These are phyloP conservation scores for Cladosporium sp. DNA, from an alignment of 2,329 filamentous ascomycete species.

Conservation along the genomic window DNA sequence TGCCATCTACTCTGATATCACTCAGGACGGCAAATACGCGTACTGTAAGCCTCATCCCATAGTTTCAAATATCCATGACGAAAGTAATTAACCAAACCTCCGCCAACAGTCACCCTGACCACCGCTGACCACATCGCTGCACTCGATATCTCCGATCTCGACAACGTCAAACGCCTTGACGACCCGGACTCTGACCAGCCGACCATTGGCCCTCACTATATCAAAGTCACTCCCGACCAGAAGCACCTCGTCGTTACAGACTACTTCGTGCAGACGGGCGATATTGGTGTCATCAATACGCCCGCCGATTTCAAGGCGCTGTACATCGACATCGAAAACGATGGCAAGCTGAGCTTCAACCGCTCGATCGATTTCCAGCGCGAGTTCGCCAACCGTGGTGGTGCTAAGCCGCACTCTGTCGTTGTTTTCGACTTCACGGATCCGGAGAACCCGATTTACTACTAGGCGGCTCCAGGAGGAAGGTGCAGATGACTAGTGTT, in stretches of 20 bases:
- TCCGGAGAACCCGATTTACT: neutral
- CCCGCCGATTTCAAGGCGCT: conserved; percentile 59
- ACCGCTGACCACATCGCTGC: conserved; percentile 60
- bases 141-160: conserved; percentile 58
- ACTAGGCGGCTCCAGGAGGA: too few species aligned
- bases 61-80: too few species aligned
- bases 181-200: conserved; percentile 56
- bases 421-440: conserved; percentile 51
- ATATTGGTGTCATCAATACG: conserved; percentile 58
- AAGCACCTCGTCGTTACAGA: conserved; percentile 62
- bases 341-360: conserved; percentile 58
- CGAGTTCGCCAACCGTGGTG: conserved; percentile 53
- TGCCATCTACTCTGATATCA: conserved; percentile 60
- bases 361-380: conserved; percentile 54
- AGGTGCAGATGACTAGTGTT: too few species aligned
- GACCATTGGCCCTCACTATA: conserved; percentile 59
- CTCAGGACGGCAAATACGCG: conserved; percentile 53
- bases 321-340: conserved; percentile 55
- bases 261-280: conserved; percentile 61
- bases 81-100: too few species aligned
- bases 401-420: conserved; percentile 54
- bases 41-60: conserved; percentile 42
- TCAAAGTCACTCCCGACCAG: conserved; percentile 62
- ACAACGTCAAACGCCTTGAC: conserved; percentile 58
- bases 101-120: conserved; percentile 48